A percentile compares a stretch with the other conserved stretches of the same genome.
phyloP scores from a whole-genome alignment of 1,139 yeast genomes.

The Yamadazyma taylorii region DNA sequence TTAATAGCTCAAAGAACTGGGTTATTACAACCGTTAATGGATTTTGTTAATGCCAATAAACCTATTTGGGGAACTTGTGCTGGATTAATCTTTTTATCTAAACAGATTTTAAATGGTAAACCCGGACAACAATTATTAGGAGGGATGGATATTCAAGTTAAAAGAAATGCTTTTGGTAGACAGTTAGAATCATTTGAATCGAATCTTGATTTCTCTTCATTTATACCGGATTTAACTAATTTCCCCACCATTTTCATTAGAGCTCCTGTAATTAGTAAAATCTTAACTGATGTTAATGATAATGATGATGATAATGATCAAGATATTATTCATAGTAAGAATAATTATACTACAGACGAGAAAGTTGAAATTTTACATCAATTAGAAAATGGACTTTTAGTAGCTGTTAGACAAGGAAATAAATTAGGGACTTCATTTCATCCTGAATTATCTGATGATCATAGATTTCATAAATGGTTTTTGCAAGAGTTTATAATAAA shows the following conservation, averaged over 20 bases:
- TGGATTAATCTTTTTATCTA: conserved; percentile 69
- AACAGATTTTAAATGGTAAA: conserved; percentile 54
- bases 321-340: conserved; percentile 24
- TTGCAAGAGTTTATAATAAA: conserved; percentile 50
- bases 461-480: conserved; percentile 73
- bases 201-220: conserved; percentile 47
- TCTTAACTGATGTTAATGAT: conserved; percentile 16
- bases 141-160: conserved; percentile 63
- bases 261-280: conserved; percentile 66
- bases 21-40: conserved; percentile 54
- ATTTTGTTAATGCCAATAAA: conserved; percentile 50
- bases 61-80: conserved; percentile 91
- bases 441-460: conserved; percentile 67
- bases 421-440: conserved; percentile 78
- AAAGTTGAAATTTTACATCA: conserved; percentile 46
- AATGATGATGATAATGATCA: conserved; percentile 16
- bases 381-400: conserved; percentile 48
- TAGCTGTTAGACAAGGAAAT: conserved; percentile 72
- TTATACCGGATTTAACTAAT: conserved; percentile 38
- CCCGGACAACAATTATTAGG: conserved; percentile 63
- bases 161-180: conserved; percentile 78
- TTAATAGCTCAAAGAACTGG: conserved; percentile 67
- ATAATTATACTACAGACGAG: conserved; percentile 25
- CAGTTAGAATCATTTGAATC: conserved; percentile 68
- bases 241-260: conserved; percentile 72